A percentile compares a stretch with the other conserved stretches of the same genome.
These are phyloP conservation scores for Begonia fuchsioides DNA, from an alignment of 306 rosid genomes.

Conservation along the genomic window DNA sequence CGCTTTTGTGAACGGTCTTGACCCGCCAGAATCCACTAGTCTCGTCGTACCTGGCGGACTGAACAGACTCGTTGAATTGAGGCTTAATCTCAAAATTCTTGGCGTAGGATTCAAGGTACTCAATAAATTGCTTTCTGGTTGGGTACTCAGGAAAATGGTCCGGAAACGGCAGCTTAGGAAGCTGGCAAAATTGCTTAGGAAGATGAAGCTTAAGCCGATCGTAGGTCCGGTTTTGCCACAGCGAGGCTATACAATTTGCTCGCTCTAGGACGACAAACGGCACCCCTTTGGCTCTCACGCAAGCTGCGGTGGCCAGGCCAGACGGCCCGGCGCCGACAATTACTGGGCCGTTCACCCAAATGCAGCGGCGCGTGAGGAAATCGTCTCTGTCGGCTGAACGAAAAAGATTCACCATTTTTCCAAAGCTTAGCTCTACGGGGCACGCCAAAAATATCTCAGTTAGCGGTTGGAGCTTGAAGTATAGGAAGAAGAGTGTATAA, in stretches of 20 bases:
- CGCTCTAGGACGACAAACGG: constrained; percentile 57
- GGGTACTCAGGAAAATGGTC: too few relatives aligned
- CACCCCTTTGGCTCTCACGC: constrained; percentile 60
- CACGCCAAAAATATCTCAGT: too few relatives aligned
- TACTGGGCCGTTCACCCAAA: too few relatives aligned
- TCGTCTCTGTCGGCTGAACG: constrained; percentile 35
- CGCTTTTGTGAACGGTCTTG: constrained; percentile 20
- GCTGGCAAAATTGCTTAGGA: too few relatives aligned
- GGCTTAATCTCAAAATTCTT: constrained; percentile 45
- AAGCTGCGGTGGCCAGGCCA: constrained; percentile 70
- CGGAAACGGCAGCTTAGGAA: too few relatives aligned
- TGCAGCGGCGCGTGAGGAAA: constrained; percentile 29
- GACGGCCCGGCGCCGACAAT: too few relatives aligned
- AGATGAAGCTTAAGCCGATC: too few relatives aligned
- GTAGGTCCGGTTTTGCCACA: too few relatives aligned
- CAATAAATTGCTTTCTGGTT: too few relatives aligned
- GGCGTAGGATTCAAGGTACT: constrained; percentile 60
- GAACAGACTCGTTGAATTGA: constrained; percentile 52
- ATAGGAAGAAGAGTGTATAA: too few relatives aligned
- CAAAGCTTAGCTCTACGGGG: neutral
- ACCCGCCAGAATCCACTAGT: constrained; percentile 67
- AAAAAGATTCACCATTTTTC: constrained; percentile 41
- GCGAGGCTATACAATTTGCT: constrained; percentile 70
- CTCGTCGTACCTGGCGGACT: constrained; percentile 41
- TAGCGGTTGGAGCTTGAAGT: too few relatives aligned